Base-by-base conservation (phyloP, 129 eudicot species). In the Lactuca sativa region DNA sequence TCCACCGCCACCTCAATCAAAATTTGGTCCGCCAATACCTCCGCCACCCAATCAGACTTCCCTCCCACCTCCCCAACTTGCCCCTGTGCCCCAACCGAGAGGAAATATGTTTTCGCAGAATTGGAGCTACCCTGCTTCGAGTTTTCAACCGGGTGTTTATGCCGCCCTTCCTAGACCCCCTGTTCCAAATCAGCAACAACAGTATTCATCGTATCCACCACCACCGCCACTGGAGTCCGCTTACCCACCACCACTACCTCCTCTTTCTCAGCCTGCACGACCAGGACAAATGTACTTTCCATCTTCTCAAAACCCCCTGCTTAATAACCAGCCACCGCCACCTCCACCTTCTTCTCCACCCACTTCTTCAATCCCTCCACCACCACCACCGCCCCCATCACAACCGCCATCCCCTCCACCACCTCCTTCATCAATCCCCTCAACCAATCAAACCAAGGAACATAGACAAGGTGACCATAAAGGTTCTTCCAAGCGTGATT, bases 381-480 rank as follows among this genome's bases (percentile, higher is more conserved):
- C 85, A 15, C 81, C 89, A 4, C 58, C 73, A 3, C 89, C 89
- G 0, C 85, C 83, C 10, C 82, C 86, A 8, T 36, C 80, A 10
- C 86, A 71, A 14, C 92, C 92, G 9, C 76, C 92, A 4, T 74
- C 96, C 10, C 89, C 87, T 14, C 86, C 96, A 1, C 86, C 85
- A 13, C 81, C 84, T 1, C 87, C 96, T 43, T 66, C 90, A 12
- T 56, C 83, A 0, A 64, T 59, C 21, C 85, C 87, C 9, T 56
- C 72, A 2, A 36, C 76, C 40, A 60, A 54, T 57, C 72, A 71
- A 18, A 38, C 15, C 44, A 82, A 74, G 71, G 93, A 80, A 59
- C 78, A 62, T 76, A 86, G 67, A 78, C 80, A 66, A 14, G 55
- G 59, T 9, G 80, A 58, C 21, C 62, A 69, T 48, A 79, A 72